phyloP scores from a whole-genome alignment of 2,329 filamentous ascomycete genomes.

The Epichloe sp. region DNA sequence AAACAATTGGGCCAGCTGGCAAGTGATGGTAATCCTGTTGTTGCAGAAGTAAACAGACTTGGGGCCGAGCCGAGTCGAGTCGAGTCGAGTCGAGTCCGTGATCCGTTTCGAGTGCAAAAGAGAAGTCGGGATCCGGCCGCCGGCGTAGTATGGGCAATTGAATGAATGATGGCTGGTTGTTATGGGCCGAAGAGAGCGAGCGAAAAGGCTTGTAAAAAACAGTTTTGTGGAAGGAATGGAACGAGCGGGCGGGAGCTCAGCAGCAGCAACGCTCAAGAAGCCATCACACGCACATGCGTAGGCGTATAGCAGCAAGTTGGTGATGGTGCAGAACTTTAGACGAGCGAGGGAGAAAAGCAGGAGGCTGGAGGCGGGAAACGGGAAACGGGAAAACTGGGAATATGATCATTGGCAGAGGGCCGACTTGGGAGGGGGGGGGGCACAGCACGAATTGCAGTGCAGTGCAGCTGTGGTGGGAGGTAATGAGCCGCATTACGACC shows the following conservation, averaged over 20 bases:
- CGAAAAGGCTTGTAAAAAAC: neutral
- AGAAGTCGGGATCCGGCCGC: neutral
- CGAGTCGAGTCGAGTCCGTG: neutral
- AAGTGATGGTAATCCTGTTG: slow-evolving; percentile 6
- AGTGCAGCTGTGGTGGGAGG: too few relatives aligned
- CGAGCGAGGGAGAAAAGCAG: neutral
- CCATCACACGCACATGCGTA: neutral
- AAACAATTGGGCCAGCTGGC: slow-evolving; percentile 16
- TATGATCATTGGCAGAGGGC: neutral
- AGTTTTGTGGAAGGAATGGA: slow-evolving; percentile 7
- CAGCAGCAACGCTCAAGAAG: slow-evolving; percentile 4
- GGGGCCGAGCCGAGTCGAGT: neutral
- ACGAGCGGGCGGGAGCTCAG: slow-evolving; percentile 5
- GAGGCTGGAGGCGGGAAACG: neutral
- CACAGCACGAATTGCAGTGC: too few relatives aligned
- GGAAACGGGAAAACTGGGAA: neutral
- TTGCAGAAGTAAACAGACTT: neutral
- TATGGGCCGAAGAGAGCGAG: neutral
- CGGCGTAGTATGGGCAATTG: neutral
- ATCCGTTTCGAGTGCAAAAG: neutral
- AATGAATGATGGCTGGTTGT: too few relatives aligned
- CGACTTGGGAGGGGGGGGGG: too few relatives aligned
- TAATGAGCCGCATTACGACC: neutral
- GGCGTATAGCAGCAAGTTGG: neutral
- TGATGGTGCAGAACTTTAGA: neutral